A percentile compares a stretch with the other conserved stretches of the same genome.
Evolutionary conservation across 2,329 filamentous ascomycete species (phyloP).

Genomic region (Polychaeton citri): DNA sequence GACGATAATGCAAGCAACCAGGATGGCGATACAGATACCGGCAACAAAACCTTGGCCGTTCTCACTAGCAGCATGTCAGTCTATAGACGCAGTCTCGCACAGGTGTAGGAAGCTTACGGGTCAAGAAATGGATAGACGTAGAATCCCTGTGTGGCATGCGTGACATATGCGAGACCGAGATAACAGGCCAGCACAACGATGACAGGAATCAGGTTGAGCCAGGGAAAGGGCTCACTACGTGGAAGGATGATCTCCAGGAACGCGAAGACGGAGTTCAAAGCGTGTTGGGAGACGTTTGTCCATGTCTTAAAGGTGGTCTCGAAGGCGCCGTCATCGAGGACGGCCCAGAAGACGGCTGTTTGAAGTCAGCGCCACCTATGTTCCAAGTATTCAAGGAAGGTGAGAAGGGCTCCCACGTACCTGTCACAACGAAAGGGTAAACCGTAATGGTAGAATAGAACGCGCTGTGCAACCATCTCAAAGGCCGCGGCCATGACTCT

Average conservation of each 20-base stretch:
- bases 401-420: constrained; percentile 16
- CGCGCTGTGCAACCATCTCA: constrained; percentile 27
- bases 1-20: constrained; percentile 25
- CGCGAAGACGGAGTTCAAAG: constrained; percentile 58
- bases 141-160: constrained; percentile 53
- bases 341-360: constrained; percentile 30
- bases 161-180: constrained; percentile 61
- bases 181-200: constrained; percentile 61
- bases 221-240: constrained; percentile 48
- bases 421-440: constrained; percentile 31
- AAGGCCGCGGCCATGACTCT: constrained; percentile 22
- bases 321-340: constrained; percentile 24
- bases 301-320: constrained; percentile 25
- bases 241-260: constrained; percentile 63
- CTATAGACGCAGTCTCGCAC: no score
- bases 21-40: constrained; percentile 45
- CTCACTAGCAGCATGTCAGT: no score
- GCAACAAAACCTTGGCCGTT: constrained; percentile 45
- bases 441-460: constrained; percentile 30
- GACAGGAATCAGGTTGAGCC: constrained; percentile 53
- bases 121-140: constrained; percentile 75
- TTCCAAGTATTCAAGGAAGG: neutral
- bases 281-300: constrained; percentile 61
- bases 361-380: neutral
- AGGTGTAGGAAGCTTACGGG: constrained; percentile 21